Percentiles rank a stretch among this genome's conserved stretches.
Conservation (phyloP, 2,329 filamentous ascomycete genomes). For the Colletotrichum lindemuthianum region DNA sequence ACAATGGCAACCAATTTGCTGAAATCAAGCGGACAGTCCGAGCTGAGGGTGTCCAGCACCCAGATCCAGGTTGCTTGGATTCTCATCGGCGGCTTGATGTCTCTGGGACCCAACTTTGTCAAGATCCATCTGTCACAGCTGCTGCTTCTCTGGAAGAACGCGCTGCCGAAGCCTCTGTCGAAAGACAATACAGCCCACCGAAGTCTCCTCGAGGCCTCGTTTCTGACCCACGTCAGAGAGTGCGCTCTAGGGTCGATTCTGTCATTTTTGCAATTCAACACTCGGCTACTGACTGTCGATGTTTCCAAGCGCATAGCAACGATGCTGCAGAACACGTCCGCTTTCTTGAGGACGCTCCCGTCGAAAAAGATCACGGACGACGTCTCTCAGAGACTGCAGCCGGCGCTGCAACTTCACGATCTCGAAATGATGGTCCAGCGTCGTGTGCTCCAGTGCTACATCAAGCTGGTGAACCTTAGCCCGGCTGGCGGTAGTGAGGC, state of each 20-base stretch:
- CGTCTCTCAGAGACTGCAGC: conserved; percentile 82
- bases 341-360: conserved; percentile 87
- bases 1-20: conserved; percentile 91
- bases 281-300: conserved; percentile 88
- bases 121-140: conserved; percentile 97
- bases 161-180: conserved; percentile 90
- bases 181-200: conserved; percentile 89
- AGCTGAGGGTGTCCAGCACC: conserved; percentile 89
- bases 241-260: conserved; percentile 92
- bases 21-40: conserved; percentile 91
- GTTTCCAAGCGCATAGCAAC: conserved; percentile 91
- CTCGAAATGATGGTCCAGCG: conserved; percentile 93
- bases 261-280: conserved; percentile 93
- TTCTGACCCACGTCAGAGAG: conserved; percentile 92
- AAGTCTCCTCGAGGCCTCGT: conserved; percentile 88
- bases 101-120: conserved; percentile 95
- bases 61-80: conserved; percentile 99
- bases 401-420: conserved; percentile 88
- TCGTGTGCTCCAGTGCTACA: conserved; percentile 93
- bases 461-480: conserved; percentile 88
- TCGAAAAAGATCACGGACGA: conserved; percentile 88
- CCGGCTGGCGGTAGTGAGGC: conserved; percentile 86
- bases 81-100: conserved; percentile 95
- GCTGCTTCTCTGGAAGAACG: conserved; percentile 95
- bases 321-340: conserved; percentile 94